Conservation (phyloP, 495 filamentous ascomycete species). For the Lophium mytilinum region DNA sequence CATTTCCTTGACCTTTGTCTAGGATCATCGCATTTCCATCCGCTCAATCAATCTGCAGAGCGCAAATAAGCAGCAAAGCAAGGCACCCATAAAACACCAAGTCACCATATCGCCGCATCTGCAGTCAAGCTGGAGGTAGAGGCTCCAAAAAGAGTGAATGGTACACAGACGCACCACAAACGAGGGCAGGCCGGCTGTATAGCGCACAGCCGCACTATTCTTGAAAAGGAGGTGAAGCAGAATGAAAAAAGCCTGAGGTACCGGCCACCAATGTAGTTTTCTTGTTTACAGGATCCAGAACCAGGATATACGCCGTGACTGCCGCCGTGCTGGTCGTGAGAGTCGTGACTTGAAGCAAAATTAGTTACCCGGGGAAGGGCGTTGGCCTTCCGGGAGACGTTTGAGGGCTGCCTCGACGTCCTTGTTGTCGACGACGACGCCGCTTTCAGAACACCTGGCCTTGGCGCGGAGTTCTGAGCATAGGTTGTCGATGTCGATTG, state of each 20-base stretch:
- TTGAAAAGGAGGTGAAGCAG: background rate
- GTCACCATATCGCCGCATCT: background rate
- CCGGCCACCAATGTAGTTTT: background rate
- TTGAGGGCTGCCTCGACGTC: constrained; percentile 59
- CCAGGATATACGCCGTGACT: background rate
- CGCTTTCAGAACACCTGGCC: constrained; percentile 87
- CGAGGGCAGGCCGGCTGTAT: too few relatives aligned
- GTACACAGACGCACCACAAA: too few relatives aligned
- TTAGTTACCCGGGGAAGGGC: background rate
- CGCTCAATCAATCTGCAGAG: too few relatives aligned
- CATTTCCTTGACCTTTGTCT: too few relatives aligned
- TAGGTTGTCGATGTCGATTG: constrained; percentile 85
- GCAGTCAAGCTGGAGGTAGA: background rate
- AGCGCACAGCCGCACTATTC: too few relatives aligned
- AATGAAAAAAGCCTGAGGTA: background rate
- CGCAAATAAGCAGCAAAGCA: too few relatives aligned
- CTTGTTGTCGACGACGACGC: constrained; percentile 82
- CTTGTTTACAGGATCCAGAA: background rate
- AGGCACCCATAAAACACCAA: background rate
- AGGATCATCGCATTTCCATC: too few relatives aligned
- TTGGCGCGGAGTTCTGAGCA: constrained; percentile 93
- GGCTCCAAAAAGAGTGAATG: background rate
- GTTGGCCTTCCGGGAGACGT: constrained; percentile 15
- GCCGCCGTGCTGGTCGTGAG: background rate
- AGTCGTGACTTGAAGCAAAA: background rate